Conservation (phyloP, 2,329 filamentous ascomycete species). For the Aspergillus quadrilineatus region DNA sequence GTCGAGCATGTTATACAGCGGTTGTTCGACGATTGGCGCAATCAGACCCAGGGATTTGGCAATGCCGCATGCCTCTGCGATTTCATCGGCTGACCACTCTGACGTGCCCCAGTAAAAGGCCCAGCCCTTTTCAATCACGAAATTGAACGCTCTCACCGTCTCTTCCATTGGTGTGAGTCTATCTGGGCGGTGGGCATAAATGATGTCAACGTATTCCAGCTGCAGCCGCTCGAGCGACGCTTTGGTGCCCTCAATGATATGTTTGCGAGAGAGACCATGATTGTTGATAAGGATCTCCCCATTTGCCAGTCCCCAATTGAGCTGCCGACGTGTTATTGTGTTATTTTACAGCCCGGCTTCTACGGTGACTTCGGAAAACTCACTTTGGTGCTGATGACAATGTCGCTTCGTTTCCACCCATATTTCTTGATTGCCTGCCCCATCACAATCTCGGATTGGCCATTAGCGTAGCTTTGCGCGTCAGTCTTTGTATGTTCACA, state of each 20-base stretch:
- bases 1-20: constrained; percentile 64
- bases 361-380: background rate
- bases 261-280: constrained; percentile 67
- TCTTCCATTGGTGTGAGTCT: constrained; percentile 68
- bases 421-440: constrained; percentile 57
- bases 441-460: constrained; percentile 56
- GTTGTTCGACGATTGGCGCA: constrained; percentile 56
- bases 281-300: constrained; percentile 67
- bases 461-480: constrained; percentile 35
- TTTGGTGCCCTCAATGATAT: constrained; percentile 66
- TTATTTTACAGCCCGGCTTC: background rate
- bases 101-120: constrained; percentile 72
- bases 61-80: constrained; percentile 61
- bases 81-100: constrained; percentile 68
- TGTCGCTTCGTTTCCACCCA: constrained; percentile 57
- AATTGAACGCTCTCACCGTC: constrained; percentile 69
- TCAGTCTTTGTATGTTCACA: background rate
- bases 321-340: constrained; percentile 29
- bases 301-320: constrained; percentile 64
- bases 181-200: constrained; percentile 70
- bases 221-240: constrained; percentile 61
- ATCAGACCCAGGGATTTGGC: constrained; percentile 62
- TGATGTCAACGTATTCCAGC: constrained; percentile 67
- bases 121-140: constrained; percentile 67
- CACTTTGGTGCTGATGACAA: constrained; percentile 38